Percentiles rank a stretch among this genome's conserved stretches.
Evolutionary conservation across 202 grass and related monocot genomes (phyloP).

Genomic region (Saccharum hybrid): DNA sequence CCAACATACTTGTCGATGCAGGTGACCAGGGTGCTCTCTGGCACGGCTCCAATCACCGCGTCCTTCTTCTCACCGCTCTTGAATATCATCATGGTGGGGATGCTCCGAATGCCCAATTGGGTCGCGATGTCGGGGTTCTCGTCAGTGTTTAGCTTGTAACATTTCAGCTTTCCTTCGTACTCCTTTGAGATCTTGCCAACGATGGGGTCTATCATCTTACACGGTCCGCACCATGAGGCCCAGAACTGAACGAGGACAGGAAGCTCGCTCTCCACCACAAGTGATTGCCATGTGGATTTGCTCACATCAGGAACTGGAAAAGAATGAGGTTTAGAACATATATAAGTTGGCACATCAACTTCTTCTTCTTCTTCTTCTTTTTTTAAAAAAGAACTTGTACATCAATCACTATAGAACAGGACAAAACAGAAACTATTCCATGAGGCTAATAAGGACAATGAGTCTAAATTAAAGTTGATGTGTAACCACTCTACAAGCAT

Average conservation of each 20-base stretch:
- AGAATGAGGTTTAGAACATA: not conserved
- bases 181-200: slow-evolving; percentile 76
- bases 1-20: slow-evolving; percentile 68
- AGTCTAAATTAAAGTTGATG: not conserved
- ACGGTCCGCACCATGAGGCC: slow-evolving; percentile 88
- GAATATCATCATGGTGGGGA: slow-evolving; percentile 88
- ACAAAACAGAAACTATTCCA: slow-evolving; percentile 11
- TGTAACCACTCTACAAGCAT: not conserved
- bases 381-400: not conserved
- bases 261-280: slow-evolving; percentile 67
- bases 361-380: not conserved
- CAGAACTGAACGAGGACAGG: slow-evolving; percentile 82
- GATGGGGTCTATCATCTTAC: slow-evolving; percentile 82
- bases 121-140: slow-evolving; percentile 82
- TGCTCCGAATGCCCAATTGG: slow-evolving; percentile 77
- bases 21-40: slow-evolving; percentile 57
- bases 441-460: not conserved
- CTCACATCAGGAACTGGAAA: slow-evolving; percentile 78
- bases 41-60: slow-evolving; percentile 76
- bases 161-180: slow-evolving; percentile 91
- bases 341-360: not conserved
- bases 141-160: slow-evolving; percentile 91
- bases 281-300: slow-evolving; percentile 74
- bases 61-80: slow-evolving; percentile 88
- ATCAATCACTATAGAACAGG: not conserved